Evolutionary conservation across 2,329 filamentous ascomycete species (phyloP).

Genomic region (Aspergillus brasiliensis): DNA sequence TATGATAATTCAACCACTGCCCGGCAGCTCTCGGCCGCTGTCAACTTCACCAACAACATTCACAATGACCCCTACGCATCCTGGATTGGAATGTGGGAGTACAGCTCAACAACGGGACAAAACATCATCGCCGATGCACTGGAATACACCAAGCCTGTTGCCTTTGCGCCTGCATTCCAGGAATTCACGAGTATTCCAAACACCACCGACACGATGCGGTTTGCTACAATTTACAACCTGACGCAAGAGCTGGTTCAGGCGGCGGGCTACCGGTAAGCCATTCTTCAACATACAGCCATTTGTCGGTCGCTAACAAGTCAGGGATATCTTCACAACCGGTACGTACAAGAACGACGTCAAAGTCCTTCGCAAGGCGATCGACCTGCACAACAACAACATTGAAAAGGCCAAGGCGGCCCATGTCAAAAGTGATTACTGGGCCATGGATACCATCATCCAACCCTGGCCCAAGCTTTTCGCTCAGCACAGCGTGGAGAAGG

Average conservation of each 20-base stretch:
- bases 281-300: not conserved
- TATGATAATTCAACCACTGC: slow-evolving; percentile 18
- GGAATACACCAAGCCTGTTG: slow-evolving; percentile 11
- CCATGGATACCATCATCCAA: slow-evolving; percentile 39
- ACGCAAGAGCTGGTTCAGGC: slow-evolving; percentile 24
- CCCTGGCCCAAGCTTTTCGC: slow-evolving; percentile 43
- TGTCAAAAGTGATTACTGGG: slow-evolving; percentile 12
- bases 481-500: slow-evolving; percentile 36
- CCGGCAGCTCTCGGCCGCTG: slow-evolving; percentile 21
- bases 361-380: slow-evolving; percentile 20
- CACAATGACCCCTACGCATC: slow-evolving; percentile 25
- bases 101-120: slow-evolving; percentile 21
- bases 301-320: not conserved
- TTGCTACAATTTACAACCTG: slow-evolving; percentile 20
- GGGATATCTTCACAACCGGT: slow-evolving; percentile 21
- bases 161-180: slow-evolving; percentile 13
- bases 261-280: slow-evolving; percentile 18
- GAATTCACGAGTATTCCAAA: slow-evolving; percentile 19
- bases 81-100: slow-evolving; percentile 46
- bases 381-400: slow-evolving; percentile 22
- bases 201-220: slow-evolving; percentile 17
- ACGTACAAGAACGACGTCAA: slow-evolving; percentile 25
- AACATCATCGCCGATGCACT: slow-evolving; percentile 9
- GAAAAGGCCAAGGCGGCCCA: slow-evolving; percentile 18
- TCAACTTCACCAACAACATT: slow-evolving; percentile 24